Base-by-base conservation (phyloP, 1,284 basidiomycete genomes). In the Clitocybe nebularis region DNA sequence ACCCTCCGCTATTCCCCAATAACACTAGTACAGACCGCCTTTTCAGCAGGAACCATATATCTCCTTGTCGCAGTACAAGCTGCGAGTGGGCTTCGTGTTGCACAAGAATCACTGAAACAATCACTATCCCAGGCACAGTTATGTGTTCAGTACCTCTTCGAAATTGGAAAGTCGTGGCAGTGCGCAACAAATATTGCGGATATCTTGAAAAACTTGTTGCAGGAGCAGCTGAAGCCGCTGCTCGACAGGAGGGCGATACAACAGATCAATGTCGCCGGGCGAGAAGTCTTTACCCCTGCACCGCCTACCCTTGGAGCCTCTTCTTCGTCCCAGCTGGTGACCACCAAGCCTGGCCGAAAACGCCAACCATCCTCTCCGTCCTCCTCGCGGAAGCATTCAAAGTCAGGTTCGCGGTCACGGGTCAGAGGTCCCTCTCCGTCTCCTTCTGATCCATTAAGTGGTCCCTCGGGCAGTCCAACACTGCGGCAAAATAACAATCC, bases 31-130 rank as follows among this genome's bases (percentile, higher is more conserved):
- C 81, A 85, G 52, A 72, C 76, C 33, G 67, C 78, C 36, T 87
- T 84, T 57, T 74, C 76, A 5, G 79, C 83, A 0, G 83, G 81
- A 11, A 85, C 81, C 0, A 67, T 81, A 13, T 79, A 72, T 55
- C 64, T 83, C 8, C 66, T 82, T 14, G 67, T 69, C 19, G 76
- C 77, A 8, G 71, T 79, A 33, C 77, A 81, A 53, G 76, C 78
- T 4, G 71, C 69, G 19, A 60, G 63, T 2, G 67, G 67, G 13
- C 45, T 62, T 2, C 67, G 70, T 5, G 56, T 69, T 5, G 68
- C 67, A 0, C 58, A 66, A 46, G 64, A 65, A 43, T 60, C 66
- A 3, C 57, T 72, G 5, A 54, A 57, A 9, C 57, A 64, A 2
- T 64, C 75, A 2, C 61, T 73, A 36, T 53, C 62, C 1, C 69